These are phyloP conservation scores for Phellinidium pouzarii DNA, from an alignment of 1,284 basidiomycete genomes.

Conservation along the genomic window DNA sequence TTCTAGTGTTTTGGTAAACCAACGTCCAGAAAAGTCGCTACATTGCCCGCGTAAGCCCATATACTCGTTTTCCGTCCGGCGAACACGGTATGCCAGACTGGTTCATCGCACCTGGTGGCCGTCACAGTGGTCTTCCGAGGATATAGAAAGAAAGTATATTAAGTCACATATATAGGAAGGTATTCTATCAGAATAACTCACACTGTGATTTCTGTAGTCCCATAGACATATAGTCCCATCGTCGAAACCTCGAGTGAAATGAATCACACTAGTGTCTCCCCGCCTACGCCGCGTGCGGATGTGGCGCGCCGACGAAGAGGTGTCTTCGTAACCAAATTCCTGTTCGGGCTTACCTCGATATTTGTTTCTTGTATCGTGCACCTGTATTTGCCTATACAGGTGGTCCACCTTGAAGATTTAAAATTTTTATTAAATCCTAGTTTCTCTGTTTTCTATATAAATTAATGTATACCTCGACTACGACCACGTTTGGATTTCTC, in stretches of 20 bases:
- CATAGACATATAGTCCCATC: constrained; percentile 42
- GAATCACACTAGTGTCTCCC: constrained; percentile 28
- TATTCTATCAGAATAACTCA: constrained; percentile 23
- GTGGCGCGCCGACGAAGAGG: constrained; percentile 25
- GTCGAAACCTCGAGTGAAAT: constrained; percentile 40
- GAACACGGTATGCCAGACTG: constrained; percentile 39
- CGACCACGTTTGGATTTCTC: constrained; percentile 32
- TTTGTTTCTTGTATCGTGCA: constrained; percentile 38
- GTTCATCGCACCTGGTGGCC: constrained; percentile 29
- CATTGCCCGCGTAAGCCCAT: constrained; percentile 1
- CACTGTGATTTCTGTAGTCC: constrained; percentile 44
- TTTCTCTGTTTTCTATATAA: no score
- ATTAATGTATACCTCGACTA: constrained; percentile 38
- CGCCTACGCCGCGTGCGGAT: constrained; percentile 11
- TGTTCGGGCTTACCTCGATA: constrained; percentile 36
- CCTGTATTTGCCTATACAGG: constrained; percentile 39
- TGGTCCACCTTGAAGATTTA: constrained; percentile 38
- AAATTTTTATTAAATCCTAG: not conserved
- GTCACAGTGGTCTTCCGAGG: constrained; percentile 29
- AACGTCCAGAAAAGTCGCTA: not conserved
- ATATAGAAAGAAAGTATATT: no score
- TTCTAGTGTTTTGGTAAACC: not conserved
- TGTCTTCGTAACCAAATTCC: constrained; percentile 38
- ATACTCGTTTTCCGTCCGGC: constrained; percentile 4
- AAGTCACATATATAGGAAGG: not conserved